Conservation (phyloP, 2,329 filamentous ascomycete genomes). For the Rhinocladiella mackenziei region DNA sequence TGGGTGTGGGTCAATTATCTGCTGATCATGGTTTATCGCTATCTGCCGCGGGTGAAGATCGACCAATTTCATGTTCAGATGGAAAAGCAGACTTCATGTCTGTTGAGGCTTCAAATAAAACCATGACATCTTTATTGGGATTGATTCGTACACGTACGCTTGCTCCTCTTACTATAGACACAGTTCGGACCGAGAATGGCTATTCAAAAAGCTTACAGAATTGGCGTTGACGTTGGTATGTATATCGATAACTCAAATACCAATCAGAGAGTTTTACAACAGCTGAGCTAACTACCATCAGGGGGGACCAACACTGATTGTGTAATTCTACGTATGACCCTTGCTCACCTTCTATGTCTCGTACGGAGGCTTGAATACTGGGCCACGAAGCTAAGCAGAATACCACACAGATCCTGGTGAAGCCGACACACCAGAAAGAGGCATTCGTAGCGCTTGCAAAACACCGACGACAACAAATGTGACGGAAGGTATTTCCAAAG, state of each 20-base stretch:
- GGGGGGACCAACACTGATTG: constrained; percentile 20
- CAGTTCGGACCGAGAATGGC: constrained; percentile 5
- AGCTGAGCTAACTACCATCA: neutral
- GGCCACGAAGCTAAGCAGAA: too few relatives aligned
- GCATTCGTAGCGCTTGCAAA: constrained; percentile 49
- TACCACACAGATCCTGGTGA: constrained; percentile 38
- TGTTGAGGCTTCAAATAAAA: too few relatives aligned
- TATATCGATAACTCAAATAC: too few relatives aligned
- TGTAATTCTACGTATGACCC: constrained; percentile 18
- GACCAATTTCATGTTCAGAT: too few relatives aligned
- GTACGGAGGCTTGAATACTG: too few relatives aligned
- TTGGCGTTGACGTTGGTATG: constrained; percentile 41
- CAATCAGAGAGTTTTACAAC: too few relatives aligned
- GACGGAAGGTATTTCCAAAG: constrained; percentile 47
- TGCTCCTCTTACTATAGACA: neutral
- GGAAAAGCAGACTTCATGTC: too few relatives aligned
- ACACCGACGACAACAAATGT: constrained; percentile 49
- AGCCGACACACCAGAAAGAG: constrained; percentile 36
- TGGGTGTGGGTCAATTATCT: too few relatives aligned
- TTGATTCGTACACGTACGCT: neutral
- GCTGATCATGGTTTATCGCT: too few relatives aligned
- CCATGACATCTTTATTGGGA: neutral
- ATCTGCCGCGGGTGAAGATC: too few relatives aligned
- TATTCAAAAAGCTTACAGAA: constrained; percentile 36
- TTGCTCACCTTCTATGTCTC: too few relatives aligned